A percentile compares a stretch with the other conserved stretches of the same genome.
phyloP scores from a whole-genome alignment of 169 alveolate genomes.

The Eimeria praecox region DNA sequence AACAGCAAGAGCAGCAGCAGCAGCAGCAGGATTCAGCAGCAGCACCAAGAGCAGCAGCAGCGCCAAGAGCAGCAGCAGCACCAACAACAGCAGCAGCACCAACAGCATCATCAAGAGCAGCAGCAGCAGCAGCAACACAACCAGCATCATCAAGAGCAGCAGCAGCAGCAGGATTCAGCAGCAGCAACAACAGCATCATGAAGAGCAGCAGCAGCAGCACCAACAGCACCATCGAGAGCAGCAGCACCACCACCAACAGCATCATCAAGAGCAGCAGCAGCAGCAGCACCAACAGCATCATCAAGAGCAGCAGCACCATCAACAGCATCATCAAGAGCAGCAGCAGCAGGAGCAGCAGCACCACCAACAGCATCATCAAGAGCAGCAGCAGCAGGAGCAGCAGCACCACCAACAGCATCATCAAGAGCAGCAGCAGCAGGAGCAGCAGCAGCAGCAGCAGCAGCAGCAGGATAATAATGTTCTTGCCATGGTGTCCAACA shows the following conservation, averaged over 20 bases:
- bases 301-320: not conserved
- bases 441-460: slow-evolving; percentile 38
- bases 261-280: not conserved
- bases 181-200: too few species aligned
- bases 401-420: not conserved
- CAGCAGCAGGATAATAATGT: not conserved
- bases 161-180: too few species aligned
- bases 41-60: not conserved
- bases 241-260: not conserved
- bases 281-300: not conserved
- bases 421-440: not conserved
- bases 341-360: slow-evolving; percentile 4
- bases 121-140: too few species aligned
- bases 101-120: too few species aligned
- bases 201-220: too few species aligned
- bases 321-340: not conserved
- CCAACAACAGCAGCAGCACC: slow-evolving; percentile 42
- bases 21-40: too few species aligned
- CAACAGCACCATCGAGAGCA: too few species aligned
- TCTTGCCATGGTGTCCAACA: slow-evolving; percentile 39
- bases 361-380: not conserved
- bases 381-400: slow-evolving; percentile 1
- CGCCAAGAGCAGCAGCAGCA: not conserved
- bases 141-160: not conserved
- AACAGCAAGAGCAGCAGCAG: not conserved